Evolutionary conservation across 2,329 filamentous ascomycete genomes (phyloP), one percentile per base, ranked within the genome.

Genomic region (Talaromyces sp.): DNA sequence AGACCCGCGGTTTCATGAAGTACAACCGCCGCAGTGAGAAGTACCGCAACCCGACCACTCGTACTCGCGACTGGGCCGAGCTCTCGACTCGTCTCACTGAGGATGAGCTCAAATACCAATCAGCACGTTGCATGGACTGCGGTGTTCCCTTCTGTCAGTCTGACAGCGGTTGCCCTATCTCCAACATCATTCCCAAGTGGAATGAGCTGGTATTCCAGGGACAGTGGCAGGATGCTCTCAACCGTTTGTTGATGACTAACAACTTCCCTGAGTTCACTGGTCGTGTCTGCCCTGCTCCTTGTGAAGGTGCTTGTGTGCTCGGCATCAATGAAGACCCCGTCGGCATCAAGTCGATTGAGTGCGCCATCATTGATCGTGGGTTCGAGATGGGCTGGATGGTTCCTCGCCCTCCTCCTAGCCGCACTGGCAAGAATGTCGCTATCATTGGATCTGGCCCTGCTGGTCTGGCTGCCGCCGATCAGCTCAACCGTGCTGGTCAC

Each of bases 311-410:
- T 66, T 98, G 94, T 74, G 94, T 97, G 66, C 85, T 98, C 54
- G 94, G 94, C 57, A 98, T 98, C 81, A 97, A 96, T 74, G 93
- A 97, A 76, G 93, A 97, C 71, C 93, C 94, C 3, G 94, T 98
- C 45, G 94, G 94, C 70, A 98, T 98, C 84, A 98, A 98, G 83
- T 97, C 92, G 0, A 97, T 98, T 68, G 94, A 98, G 77, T 97
- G 94, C 76, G 94, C 94, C 67, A 97, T 98, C 75, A 97, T 98
- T 70, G 94, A 98, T 75, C 92, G 94, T 70, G 94, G 94, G 56
- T 98, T 97, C 74, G 93, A 97, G 77, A 96, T 91, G 92, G 94
- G 94, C 68, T 98, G 94, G 94, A 97, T 98, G 91, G 83, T 96
- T 22, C 93, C 94, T 68, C 83, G 82, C 3, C 90, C 90, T 62